Evolutionary conservation across 345 rosid species (phyloP), one percentile per base, ranked within the genome.

Genomic region (Acer negundo): DNA sequence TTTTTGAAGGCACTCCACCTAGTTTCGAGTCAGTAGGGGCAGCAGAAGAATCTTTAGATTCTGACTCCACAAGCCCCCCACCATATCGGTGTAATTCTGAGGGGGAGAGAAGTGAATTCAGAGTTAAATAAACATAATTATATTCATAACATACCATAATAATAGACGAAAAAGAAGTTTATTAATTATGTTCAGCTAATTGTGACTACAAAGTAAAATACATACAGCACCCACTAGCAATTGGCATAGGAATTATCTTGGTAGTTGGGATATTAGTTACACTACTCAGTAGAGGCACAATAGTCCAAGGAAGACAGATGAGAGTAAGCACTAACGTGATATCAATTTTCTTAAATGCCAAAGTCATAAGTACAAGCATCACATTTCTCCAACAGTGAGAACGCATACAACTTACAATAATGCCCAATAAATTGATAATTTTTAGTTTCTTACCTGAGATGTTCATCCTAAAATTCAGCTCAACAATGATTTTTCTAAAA

Each of bases 51-150:
- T 94, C 97, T 78, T 83, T 88, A 7, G 74, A 84, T 62, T 96
- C 97, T 0, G 72, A 68, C 69, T 94, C 98, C 69, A 86, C 84
- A 10, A 86, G 92, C 47, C 94, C 97, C 6, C 97, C 98, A 1
- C 99, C 99, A 80, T 89, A 94, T 28, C 92, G 85, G 79, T 94
- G 97, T 62, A 96, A 87, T 85, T 96, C 99, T 96, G 94, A 47
- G 73, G 23, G 63, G 75, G 62, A 26, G 13, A 71, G 11, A 63
- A 49, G 44, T 72, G 22, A 62, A 40, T 22, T 58, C 66, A 76
- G 75, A 31, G 63, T 44, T 53, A 76, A 35, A 72, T 56, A 67
- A 20, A 62, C 12, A 62, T 2, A 56, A 53, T 8, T 28, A 26
- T 75, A 62, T 26, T 35, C 58, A 20, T 49, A 40, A 49, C 46